Evolutionary conservation across 1,139 yeast genomes (phyloP).

Genomic region (Suhomyces atakaporum): DNA sequence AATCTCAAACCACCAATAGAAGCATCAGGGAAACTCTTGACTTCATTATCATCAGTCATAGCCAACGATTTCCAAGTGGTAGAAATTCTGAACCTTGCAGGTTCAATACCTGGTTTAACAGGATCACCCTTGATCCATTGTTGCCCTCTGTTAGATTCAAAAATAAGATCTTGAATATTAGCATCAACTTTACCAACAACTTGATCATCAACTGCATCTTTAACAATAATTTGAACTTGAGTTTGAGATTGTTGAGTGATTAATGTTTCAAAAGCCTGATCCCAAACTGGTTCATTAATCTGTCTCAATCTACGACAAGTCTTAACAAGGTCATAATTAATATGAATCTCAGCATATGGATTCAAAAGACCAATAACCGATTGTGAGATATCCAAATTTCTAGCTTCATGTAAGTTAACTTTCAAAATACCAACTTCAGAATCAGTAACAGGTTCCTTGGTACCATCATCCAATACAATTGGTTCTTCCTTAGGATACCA

Average conservation of each 20-base stretch:
- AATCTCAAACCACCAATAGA: conserved; percentile 69
- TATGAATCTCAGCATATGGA: conserved; percentile 67
- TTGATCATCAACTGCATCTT: conserved; percentile 53
- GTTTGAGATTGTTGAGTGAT: conserved; percentile 61
- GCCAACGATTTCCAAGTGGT: conserved; percentile 75
- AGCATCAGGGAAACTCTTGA: conserved; percentile 47
- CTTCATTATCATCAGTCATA: conserved; percentile 53
- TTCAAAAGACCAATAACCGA: conserved; percentile 71
- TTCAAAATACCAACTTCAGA: conserved; percentile 72
- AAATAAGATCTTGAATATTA: conserved; percentile 54
- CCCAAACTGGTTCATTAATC: conserved; percentile 74
- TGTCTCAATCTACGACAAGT: conserved; percentile 62
- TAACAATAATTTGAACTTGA: conserved; percentile 53
- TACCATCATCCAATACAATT: conserved; percentile 50
- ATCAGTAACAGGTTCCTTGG: conserved; percentile 50
- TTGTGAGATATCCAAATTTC: conserved; percentile 62
- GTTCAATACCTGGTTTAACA: conserved; percentile 29
- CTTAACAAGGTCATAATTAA: conserved; percentile 56
- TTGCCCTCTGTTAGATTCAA: conserved; percentile 55
- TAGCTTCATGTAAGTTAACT: conserved; percentile 70
- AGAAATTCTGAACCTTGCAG: conserved; percentile 53
- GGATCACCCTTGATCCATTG: conserved; percentile 52
- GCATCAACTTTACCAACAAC: conserved; percentile 57
- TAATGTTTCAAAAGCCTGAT: conserved; percentile 60
- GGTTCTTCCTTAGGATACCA: conserved; percentile 63